phyloP scores from a whole-genome alignment of 1,139 yeast species.

The Debaryomyces fabryi region DNA sequence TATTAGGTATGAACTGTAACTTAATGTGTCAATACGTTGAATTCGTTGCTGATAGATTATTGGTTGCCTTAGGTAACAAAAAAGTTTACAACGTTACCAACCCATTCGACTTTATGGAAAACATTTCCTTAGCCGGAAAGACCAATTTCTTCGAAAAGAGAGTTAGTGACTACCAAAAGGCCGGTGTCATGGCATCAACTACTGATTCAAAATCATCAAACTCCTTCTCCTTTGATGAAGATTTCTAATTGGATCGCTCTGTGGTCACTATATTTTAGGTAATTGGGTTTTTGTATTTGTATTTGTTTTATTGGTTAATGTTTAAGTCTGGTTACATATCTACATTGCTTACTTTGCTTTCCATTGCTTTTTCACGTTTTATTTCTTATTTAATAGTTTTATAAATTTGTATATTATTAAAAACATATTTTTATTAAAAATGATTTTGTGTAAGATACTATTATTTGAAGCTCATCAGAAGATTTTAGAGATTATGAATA shows the following conservation, averaged over 20 bases:
- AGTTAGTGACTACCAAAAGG: conserved; percentile 98
- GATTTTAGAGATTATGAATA: background rate
- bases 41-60: conserved; percentile 93
- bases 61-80: conserved; percentile 86
- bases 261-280: background rate
- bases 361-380: conserved; percentile 1
- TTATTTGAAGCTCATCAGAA: background rate
- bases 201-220: conserved; percentile 33
- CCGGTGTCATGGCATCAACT: conserved; percentile 86
- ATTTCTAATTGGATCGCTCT: conserved; percentile 31
- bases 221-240: conserved; percentile 52
- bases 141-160: conserved; percentile 99
- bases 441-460: background rate
- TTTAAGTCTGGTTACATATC: conserved; percentile 6
- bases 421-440: background rate
- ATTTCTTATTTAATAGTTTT: conserved; percentile 8
- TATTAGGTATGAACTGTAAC: conserved; percentile 89
- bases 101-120: conserved; percentile 99
- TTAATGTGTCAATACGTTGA: conserved; percentile 98
- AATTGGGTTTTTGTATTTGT: conserved; percentile 6
- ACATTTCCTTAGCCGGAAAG: conserved; percentile 95
- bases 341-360: conserved; percentile 6
- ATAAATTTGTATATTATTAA: conserved; percentile 7
- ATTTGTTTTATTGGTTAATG: conserved; percentile 5
- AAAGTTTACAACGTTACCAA: conserved; percentile 85